Conservation (phyloP, 768 basidiomycete species). For the Collybiopsis confluens region DNA sequence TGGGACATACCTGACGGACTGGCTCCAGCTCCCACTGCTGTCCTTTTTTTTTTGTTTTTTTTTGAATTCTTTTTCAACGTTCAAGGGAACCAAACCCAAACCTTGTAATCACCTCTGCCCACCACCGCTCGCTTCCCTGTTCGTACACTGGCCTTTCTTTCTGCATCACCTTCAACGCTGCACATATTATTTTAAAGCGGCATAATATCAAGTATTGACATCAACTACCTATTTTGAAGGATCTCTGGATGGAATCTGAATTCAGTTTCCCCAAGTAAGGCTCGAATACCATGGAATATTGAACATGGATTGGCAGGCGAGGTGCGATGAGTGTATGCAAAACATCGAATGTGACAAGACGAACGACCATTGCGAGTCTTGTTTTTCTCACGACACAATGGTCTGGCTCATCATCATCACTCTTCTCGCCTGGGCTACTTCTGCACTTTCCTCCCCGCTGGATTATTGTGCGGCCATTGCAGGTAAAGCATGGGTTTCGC, state of each 20-base stretch:
- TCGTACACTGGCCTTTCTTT: slow-evolving; percentile 55
- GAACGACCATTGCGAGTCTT: slow-evolving; percentile 29
- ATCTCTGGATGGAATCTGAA: slow-evolving; percentile 44
- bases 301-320: slow-evolving; percentile 61
- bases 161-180: slow-evolving; percentile 47
- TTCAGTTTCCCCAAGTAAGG: slow-evolving; percentile 63
- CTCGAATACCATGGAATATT: slow-evolving; percentile 60
- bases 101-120: slow-evolving; percentile 66
- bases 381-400: background rate
- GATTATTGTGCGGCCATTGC: slow-evolving; percentile 53
- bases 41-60: no score
- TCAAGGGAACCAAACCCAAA: no score
- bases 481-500: slow-evolving; percentile 52
- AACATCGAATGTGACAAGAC: slow-evolving; percentile 74
- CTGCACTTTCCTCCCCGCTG: background rate
- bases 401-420: no score
- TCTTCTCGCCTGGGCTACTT: background rate
- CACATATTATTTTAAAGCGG: background rate
- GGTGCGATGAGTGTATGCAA: slow-evolving; percentile 73
- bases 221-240: slow-evolving; percentile 56
- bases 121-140: slow-evolving; percentile 58
- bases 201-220: background rate
- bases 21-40: slow-evolving; percentile 74
- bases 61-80: no score
- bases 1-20: slow-evolving; percentile 43